Base-by-base conservation (phyloP, 2,329 filamentous ascomycete species). In the Trichothecium sympodiale region DNA sequence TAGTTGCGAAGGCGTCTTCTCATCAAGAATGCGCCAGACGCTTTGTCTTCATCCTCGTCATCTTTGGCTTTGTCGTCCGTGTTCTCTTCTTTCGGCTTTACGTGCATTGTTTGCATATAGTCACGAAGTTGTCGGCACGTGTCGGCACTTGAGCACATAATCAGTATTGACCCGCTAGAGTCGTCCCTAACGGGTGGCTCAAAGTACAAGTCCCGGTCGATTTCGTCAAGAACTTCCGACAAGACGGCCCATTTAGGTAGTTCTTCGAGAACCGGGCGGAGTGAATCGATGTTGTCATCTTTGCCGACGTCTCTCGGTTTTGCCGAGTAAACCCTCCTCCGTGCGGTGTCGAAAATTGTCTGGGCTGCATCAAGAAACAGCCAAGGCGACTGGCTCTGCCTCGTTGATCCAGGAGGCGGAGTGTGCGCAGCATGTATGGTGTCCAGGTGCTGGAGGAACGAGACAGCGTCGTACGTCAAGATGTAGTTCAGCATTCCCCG, bases 321-420 rank as follows among this genome's bases (percentile, higher is more conserved):
- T 30, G 84, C 72, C 8, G 81, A 77, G 50, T 95, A 98, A 5
- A 95, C 89, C 45, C 91, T 72, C 38, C 80, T 74, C 54, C 87
- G 91, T 2, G 91, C 87, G 4, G 84, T 87, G 41, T 88, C 83
- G 45, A 98, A 96, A 10, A 98, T 85, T 13, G 84, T 88, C 56
- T 96, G 84, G 1, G 91, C 89, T 17, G 89, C 88, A 55, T 96
- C 91, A 5, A 96, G 71, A 48, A 95, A 96, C 23, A 98, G 67
- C 91, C 91, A 98, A 0, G 91, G 91, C 0, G 88, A 93, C 48
- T 94, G 86, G 25, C 80, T 88, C 51, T 94, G 84, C 43, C 80
- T 77, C 3, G 79, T 94, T 3, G 87, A 89, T 1, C 87, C 88
- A 8, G 87, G 83, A 2, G 85, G 81, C 4, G 91, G 88, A 33